phyloP scores from a whole-genome alignment of 2,329 filamentous ascomycete species.

The Beauveria rudraprayagi region DNA sequence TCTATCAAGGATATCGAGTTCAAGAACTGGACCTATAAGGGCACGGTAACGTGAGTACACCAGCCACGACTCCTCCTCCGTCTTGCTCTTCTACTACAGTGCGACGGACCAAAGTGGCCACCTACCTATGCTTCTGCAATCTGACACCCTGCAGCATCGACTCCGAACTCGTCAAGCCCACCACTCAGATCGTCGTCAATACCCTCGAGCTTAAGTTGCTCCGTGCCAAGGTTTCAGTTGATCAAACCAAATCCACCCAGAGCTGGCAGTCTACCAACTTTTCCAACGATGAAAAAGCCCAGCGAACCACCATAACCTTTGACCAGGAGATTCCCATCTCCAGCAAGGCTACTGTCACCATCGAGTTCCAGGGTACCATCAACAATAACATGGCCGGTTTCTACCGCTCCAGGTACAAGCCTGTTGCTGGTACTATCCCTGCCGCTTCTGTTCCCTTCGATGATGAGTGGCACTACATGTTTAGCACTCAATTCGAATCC shows the following conservation, averaged over 20 bases:
- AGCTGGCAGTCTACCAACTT: slow-evolving; percentile 57
- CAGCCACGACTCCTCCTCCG: not conserved
- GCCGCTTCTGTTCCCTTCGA: slow-evolving; percentile 71
- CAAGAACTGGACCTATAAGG: slow-evolving; percentile 66
- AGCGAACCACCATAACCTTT: slow-evolving; percentile 76
- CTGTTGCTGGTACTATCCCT: slow-evolving; percentile 49
- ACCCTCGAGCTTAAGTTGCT: slow-evolving; percentile 74
- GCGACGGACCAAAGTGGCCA: not conserved
- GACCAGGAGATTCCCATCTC: slow-evolving; percentile 59
- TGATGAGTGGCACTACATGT: slow-evolving; percentile 61
- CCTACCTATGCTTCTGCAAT: slow-evolving; percentile 4
- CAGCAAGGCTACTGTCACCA: slow-evolving; percentile 56
- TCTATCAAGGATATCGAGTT: slow-evolving; percentile 79
- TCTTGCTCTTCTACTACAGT: not conserved
- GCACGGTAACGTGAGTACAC: slow-evolving; percentile 53
- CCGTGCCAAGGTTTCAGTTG: slow-evolving; percentile 50
- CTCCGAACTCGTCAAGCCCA: slow-evolving; percentile 61
- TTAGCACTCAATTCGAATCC: slow-evolving; percentile 96
- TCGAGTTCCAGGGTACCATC: slow-evolving; percentile 73
- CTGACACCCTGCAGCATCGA: slow-evolving; percentile 50
- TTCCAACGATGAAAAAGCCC: slow-evolving; percentile 72
- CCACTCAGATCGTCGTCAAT: slow-evolving; percentile 76
- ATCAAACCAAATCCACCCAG: slow-evolving; percentile 49
- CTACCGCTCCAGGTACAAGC: slow-evolving; percentile 91
- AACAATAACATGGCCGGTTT: slow-evolving; percentile 92